phyloP scores from a whole-genome alignment of 208 protist species.

The Leishmania aethiopica region DNA sequence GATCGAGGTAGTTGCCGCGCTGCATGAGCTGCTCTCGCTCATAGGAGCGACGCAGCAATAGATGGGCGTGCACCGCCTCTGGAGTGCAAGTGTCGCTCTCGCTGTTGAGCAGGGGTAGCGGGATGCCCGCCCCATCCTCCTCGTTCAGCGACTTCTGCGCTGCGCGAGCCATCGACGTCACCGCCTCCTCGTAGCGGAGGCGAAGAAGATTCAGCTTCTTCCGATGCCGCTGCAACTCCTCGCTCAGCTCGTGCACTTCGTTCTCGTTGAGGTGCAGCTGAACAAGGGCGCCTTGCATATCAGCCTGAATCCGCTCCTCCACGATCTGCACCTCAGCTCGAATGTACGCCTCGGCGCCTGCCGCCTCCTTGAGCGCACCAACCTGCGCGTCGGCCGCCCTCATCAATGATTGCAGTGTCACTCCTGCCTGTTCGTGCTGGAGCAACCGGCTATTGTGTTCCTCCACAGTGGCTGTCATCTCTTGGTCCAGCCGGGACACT shows the following conservation, averaged over 20 bases:
- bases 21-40: conserved; percentile 78
- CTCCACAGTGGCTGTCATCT: conserved; percentile 10
- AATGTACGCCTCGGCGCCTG: conserved; percentile 47
- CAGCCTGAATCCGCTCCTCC: conserved; percentile 48
- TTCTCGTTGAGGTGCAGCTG: conserved; percentile 71
- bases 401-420: conserved; percentile 49
- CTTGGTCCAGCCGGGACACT: conserved; percentile 19
- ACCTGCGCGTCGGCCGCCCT: conserved; percentile 47
- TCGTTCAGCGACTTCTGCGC: conserved; percentile 41
- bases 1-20: conserved; percentile 76
- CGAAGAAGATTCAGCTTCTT: conserved; percentile 42
- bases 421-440: conserved; percentile 25
- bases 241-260: conserved; percentile 45
- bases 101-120: conserved; percentile 13
- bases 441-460: neutral
- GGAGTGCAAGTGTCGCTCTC: conserved; percentile 23
- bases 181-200: conserved; percentile 56
- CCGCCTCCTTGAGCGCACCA: conserved; percentile 28
- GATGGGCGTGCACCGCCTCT: conserved; percentile 68
- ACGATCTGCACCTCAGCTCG: conserved; percentile 56
- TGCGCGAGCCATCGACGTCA: conserved; percentile 36
- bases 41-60: conserved; percentile 64
- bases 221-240: conserved; percentile 43
- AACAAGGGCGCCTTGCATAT: conserved; percentile 45
- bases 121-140: conserved; percentile 10